phyloP scores from a whole-genome alignment of 148 eudicot genomes.

The Camellia japonica region DNA sequence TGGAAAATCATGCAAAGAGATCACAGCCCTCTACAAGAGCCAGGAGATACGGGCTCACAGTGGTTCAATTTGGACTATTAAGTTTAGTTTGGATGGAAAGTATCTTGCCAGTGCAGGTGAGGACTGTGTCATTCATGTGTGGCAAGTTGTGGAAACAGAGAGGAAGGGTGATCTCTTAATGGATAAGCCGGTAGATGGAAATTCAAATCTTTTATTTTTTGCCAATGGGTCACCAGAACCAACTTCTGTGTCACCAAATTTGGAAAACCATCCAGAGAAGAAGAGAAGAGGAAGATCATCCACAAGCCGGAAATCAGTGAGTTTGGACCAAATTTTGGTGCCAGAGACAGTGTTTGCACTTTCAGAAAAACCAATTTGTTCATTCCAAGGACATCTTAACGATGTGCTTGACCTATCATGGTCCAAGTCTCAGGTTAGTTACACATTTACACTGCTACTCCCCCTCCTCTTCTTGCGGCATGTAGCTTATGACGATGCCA shows the following conservation, averaged over 20 bases:
- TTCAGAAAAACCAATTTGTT: slow-evolving; percentile 88
- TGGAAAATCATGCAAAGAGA: slow-evolving; percentile 84
- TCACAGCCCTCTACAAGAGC: slow-evolving; percentile 69
- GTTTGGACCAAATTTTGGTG: slow-evolving; percentile 64
- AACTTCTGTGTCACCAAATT: slow-evolving; percentile 41
- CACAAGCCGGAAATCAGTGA: slow-evolving; percentile 74
- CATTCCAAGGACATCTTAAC: slow-evolving; percentile 81
- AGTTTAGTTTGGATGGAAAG: slow-evolving; percentile 89
- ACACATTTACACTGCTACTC: not conserved
- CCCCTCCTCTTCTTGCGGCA: not conserved
- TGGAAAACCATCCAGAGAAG: slow-evolving; percentile 56
- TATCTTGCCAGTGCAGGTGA: slow-evolving; percentile 97
- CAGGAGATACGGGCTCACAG: slow-evolving; percentile 90
- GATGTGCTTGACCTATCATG: slow-evolving; percentile 96
- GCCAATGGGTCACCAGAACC: slow-evolving; percentile 78
- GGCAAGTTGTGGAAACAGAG: slow-evolving; percentile 80
- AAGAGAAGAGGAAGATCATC: slow-evolving; percentile 81
- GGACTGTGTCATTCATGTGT: slow-evolving; percentile 86
- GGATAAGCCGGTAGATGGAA: slow-evolving; percentile 78
- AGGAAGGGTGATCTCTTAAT: slow-evolving; percentile 72
- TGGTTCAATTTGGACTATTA: slow-evolving; percentile 89
- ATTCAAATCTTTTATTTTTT: slow-evolving; percentile 52
- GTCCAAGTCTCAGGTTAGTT: slow-evolving; percentile 93
- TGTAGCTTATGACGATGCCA: not conserved
- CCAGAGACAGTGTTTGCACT: slow-evolving; percentile 83